Percentiles rank a stretch among this genome's conserved stretches.
These are phyloP conservation scores for Pseudocercospora fijiensis DNA, from an alignment of 2,329 filamentous ascomycete genomes.

Conservation along the genomic window DNA sequence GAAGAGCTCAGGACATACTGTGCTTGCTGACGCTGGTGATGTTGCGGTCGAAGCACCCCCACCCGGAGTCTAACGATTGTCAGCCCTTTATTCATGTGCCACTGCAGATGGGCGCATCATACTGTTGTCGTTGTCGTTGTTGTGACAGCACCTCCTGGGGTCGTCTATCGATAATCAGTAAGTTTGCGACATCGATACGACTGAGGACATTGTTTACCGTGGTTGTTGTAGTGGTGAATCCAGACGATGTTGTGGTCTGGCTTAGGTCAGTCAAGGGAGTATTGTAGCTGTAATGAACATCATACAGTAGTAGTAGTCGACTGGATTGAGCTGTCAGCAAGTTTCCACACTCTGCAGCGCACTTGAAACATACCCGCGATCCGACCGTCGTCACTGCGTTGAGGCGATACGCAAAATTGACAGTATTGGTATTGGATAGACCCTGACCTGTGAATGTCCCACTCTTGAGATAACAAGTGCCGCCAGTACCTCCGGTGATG, in stretches of 20 bases:
- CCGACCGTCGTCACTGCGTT: not conserved
- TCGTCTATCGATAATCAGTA: no score
- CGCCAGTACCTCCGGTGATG: not conserved
- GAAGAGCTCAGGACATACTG: constrained; percentile 10
- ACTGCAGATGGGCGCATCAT: not conserved
- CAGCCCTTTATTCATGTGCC: not conserved
- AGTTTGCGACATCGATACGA: no score
- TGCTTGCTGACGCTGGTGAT: not conserved
- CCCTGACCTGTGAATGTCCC: not conserved
- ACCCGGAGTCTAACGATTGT: not conserved
- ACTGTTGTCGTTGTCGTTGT: not conserved
- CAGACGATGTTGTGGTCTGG: not conserved
- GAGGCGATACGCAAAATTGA: constrained; percentile 1
- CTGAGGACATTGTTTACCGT: not conserved
- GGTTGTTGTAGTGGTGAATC: not conserved
- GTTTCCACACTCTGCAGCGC: not conserved
- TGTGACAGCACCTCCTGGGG: no score
- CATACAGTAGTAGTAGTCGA: not conserved
- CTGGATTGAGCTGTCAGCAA: not conserved
- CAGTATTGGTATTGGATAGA: not conserved
- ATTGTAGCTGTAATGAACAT: not conserved
- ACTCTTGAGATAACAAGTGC: not conserved
- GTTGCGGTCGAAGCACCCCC: not conserved
- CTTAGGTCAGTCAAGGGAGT: not conserved
- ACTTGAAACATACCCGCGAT: not conserved